Conservation (phyloP, 352 stramenopile genomes). For the Pythium phragmiticola region DNA sequence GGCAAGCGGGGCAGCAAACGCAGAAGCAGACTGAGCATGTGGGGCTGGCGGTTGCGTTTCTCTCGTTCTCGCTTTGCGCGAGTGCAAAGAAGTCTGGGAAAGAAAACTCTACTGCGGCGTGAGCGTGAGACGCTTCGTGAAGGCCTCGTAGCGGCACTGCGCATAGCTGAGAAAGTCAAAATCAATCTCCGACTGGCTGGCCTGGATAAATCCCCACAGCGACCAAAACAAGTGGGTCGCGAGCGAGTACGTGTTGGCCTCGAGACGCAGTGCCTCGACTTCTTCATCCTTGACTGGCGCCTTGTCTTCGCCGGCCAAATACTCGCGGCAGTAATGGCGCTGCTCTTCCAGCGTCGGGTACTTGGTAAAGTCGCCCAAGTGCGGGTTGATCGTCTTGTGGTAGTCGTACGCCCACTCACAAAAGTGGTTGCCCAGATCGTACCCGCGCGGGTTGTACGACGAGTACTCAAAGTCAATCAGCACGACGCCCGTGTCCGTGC, state of each 20-base stretch:
- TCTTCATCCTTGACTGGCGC: slow-evolving; percentile 47
- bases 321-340: slow-evolving; percentile 65
- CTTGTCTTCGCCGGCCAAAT: slow-evolving; percentile 51
- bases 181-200: slow-evolving; percentile 85
- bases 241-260: slow-evolving; percentile 85
- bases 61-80: not conserved
- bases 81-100: too few relatives aligned
- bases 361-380: slow-evolving; percentile 72
- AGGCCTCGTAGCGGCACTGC: slow-evolving; percentile 67
- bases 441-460: slow-evolving; percentile 89
- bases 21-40: not conserved
- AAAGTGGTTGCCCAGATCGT: slow-evolving; percentile 93
- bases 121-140: slow-evolving; percentile 59
- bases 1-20: slow-evolving; percentile 11
- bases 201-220: slow-evolving; percentile 91
- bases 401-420: slow-evolving; percentile 87
- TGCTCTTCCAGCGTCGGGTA: slow-evolving; percentile 70
- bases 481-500: slow-evolving; percentile 60
- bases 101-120: slow-evolving; percentile 29
- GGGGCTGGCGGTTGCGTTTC: slow-evolving; percentile 7
- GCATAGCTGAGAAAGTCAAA: slow-evolving; percentile 92
- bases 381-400: slow-evolving; percentile 77
- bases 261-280: slow-evolving; percentile 55
- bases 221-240: slow-evolving; percentile 90
- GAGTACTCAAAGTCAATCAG: slow-evolving; percentile 95